Percentiles rank a stretch among this genome's conserved stretches.
Evolutionary conservation across 495 filamentous ascomycete genomes (phyloP).

Genomic region (Penicillium paradoxum): DNA sequence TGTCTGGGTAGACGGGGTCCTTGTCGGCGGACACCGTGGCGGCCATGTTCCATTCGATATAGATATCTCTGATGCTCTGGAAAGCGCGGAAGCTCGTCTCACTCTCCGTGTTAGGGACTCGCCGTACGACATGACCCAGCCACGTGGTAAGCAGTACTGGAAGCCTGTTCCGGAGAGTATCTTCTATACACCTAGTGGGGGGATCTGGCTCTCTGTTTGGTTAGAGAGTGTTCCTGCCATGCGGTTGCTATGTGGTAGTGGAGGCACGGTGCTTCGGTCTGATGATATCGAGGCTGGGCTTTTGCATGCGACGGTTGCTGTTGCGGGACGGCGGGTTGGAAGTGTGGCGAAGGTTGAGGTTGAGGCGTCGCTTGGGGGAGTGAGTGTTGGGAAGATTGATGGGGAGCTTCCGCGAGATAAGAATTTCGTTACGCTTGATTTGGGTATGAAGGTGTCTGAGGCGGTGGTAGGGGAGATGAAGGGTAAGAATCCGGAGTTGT

Average conservation of each 20-base stretch:
- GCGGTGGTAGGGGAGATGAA: not conserved
- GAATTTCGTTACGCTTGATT: slow-evolving; percentile 19
- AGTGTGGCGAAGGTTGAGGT: slow-evolving; percentile 19
- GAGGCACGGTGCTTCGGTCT: slow-evolving; percentile 28
- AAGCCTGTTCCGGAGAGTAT: slow-evolving; percentile 35
- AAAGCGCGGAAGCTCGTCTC: slow-evolving; percentile 10
- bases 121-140: slow-evolving; percentile 32
- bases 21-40: slow-evolving; percentile 27
- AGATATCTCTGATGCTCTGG: slow-evolving; percentile 27
- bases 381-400: slow-evolving; percentile 10
- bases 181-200: slow-evolving; percentile 37
- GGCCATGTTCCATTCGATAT: slow-evolving; percentile 38
- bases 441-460: slow-evolving; percentile 20
- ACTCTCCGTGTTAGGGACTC: slow-evolving; percentile 31
- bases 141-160: slow-evolving; percentile 40
- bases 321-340: slow-evolving; percentile 13
- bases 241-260: slow-evolving; percentile 25
- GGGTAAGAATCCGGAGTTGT: slow-evolving; percentile 6
- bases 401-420: slow-evolving; percentile 13
- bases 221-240: slow-evolving; percentile 32
- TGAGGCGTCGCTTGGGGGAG: slow-evolving; percentile 21
- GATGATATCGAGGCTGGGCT: slow-evolving; percentile 29
- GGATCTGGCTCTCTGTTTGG: slow-evolving; percentile 38
- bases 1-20: slow-evolving; percentile 28
- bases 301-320: slow-evolving; percentile 24